Base-by-base conservation (phyloP, 2,329 filamentous ascomycete genomes). In the Macrophomina phaseolina region DNA sequence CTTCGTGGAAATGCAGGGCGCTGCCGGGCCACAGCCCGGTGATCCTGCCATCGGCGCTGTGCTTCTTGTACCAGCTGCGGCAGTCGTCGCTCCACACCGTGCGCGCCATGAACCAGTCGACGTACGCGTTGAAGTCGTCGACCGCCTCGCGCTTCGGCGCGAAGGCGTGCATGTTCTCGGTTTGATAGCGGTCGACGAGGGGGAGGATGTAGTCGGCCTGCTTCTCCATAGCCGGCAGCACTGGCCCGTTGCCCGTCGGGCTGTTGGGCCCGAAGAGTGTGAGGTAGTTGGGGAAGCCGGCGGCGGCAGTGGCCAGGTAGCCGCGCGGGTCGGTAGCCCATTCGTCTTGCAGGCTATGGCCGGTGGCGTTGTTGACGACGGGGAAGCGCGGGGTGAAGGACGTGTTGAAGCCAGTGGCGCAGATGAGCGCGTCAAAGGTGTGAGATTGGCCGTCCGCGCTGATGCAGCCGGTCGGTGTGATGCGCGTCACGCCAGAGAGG, bases 101-200 rank as follows among this genome's bases (percentile, higher is more conserved):
- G 1, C 69, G 71, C 62, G 71, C 71, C 69, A 75, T 72, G 66
- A 70, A 76, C 9, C 72, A 69, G 66, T 83, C 80, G 49, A 81
- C 81, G 74, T 81, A 79, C 4, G 76, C 75, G 66, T 83, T 79
- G 73, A 87, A 87, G 68, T 87, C 86, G 11, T 75, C 73, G 7
- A 86, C 81, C 1, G 81, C 82, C 18, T 79, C 79, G 0, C 75
- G 71, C 70, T 83, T 84, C 11, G 85, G 80, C 8, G 79, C 72
- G 48, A 84, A 80, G 4, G 79, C 75, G 5, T 73, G 72, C 65
- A 86, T 82, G 72, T 82, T 80, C 71, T 84, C 76, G 2, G 80
- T 83, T 71, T 85, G 81, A 70, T 80, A 82, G 46, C 82, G 80
- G 73, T 84, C 80, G 67, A 86, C 80, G 46, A 84, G 78, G 76